These are phyloP conservation scores for Pulveroboletus ravenelii DNA, from an alignment of 768 basidiomycete species.

Conservation along the genomic window DNA sequence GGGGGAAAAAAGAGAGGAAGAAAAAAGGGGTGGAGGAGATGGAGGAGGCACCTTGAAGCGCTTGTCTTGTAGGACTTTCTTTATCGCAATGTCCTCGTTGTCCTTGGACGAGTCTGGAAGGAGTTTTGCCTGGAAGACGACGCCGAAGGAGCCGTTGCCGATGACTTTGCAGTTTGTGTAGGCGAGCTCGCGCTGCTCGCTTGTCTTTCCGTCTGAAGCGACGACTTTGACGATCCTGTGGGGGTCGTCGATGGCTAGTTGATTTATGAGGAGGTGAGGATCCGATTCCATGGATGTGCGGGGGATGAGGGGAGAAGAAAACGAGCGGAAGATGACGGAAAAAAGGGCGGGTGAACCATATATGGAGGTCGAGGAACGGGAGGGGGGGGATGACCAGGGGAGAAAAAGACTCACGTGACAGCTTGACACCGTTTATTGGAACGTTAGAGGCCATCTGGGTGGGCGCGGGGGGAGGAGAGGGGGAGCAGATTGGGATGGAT, in stretches of 20 bases:
- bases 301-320: constrained; percentile 33
- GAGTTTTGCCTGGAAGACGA: constrained; percentile 95
- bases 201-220: constrained; percentile 92
- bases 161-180: constrained; percentile 99
- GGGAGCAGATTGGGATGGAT: constrained; percentile 9
- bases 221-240: constrained; percentile 92
- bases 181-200: constrained; percentile 79
- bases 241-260: constrained; percentile 88
- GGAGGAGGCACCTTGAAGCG: constrained; percentile 86
- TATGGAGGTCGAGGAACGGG: constrained; percentile 22
- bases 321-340: constrained; percentile 30
- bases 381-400: constrained; percentile 9
- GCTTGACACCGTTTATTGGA: constrained; percentile 85
- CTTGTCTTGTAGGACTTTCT: constrained; percentile 99
- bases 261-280: constrained; percentile 22
- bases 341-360: constrained; percentile 25
- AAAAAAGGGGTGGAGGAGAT: constrained; percentile 6
- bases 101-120: constrained; percentile 57
- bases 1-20: constrained; percentile 11
- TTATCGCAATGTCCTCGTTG: constrained; percentile 93
- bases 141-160: constrained; percentile 98
- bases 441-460: constrained; percentile 64
- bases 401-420: constrained; percentile 60
- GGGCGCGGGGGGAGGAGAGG: constrained; percentile 3
- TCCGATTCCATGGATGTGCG: constrained; percentile 25